Evolutionary conservation across 305 asterid genomes (phyloP), one percentile per base, ranked within the genome.

Genomic region (Coffea humblotiana): DNA sequence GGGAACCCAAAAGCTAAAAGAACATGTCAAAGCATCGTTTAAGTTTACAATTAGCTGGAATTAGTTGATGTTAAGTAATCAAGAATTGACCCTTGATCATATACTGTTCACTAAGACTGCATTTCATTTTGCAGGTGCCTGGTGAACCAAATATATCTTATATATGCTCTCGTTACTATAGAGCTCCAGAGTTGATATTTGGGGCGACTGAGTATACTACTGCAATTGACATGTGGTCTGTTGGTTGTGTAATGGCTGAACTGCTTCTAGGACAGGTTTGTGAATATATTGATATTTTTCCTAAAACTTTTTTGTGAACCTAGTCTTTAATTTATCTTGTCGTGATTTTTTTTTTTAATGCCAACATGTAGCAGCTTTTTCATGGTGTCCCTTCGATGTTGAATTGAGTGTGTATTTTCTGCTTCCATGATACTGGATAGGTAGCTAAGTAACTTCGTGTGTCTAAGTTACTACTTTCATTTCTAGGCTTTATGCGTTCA

Each of bases 191-290:
- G 84, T 84, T 95, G 84, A 96, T 96, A 27, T 96, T 96, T 77
- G 99, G 98, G 72, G 98, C 99, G 75, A 90, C 97, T 1, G 98
- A 94, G 83, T 96, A 96, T 82, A 94, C 99, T 11, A 87, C 91
- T 76, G 98, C 99, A 32, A 92, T 96, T 69, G 99, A 96, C 86
- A 89, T 92, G 94, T 96, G 99, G 99, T 96, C 99, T 32, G 94
- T 84, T 71, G 99, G 99, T 80, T 96, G 99, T 75, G 99, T 96
- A 71, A 90, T 94, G 98, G 95, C 97, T 43, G 99, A 96, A 85
- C 91, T 94, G 65, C 95, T 96, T 83, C 83, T 92, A 43, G 98
- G 99, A 23, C 95, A 90, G 94, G 99, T 96, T 68, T 48, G 78
- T 21, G 40, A 80, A 48, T 49, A 19, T 79, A 19, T 63, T 25